Evolutionary conservation across 257 asterid genomes (phyloP), one percentile per base, ranked within the genome.

Genomic region (Mitragyna speciosa): DNA sequence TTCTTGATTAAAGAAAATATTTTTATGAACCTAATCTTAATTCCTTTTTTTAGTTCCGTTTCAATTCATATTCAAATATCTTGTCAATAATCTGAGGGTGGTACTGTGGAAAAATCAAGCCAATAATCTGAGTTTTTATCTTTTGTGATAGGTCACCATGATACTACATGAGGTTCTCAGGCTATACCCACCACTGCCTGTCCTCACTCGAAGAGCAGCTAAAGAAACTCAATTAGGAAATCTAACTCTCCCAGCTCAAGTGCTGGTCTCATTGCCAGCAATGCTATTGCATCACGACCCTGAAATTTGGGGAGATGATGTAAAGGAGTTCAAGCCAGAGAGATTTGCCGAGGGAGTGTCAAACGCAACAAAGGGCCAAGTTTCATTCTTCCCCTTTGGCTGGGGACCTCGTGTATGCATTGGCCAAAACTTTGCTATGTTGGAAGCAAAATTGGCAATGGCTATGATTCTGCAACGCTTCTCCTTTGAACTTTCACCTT

Each of bases 271-370:
- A 0, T 31, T 83, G 15, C 82, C 81, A 5, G 56, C 28, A 22
- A 20, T 83, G 6, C 2, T 78, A 31, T 17, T 82, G 31, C 82
- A 82, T 65, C 71, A 79, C 2, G 80, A 78, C 51, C 10, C 70
- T 10, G 76, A 48, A 58, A 2, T 78, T 58, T 83, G 86, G 86
- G 86, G 86, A 0, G 70, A 75, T 64, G 86, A 83, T 26, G 83
- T 19, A 10, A 66, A 47, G 9, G 83, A 83, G 20, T 83, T 83
- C 74, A 83, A 74, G 41, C 83, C 86, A 16, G 81, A 83, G 67
- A 33, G 83, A 24, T 83, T 83, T 64, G n/a, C 43, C 17, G 65
- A 77, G 5, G 79, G 79, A 20, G 48, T 77, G 3, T 76, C 71
- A 20, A 48, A 63, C 28, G 82, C 79, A 14, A 71, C 70, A 9